Base-by-base conservation (phyloP, 164 flowering plant genomes). In the Vitis cinerea region DNA sequence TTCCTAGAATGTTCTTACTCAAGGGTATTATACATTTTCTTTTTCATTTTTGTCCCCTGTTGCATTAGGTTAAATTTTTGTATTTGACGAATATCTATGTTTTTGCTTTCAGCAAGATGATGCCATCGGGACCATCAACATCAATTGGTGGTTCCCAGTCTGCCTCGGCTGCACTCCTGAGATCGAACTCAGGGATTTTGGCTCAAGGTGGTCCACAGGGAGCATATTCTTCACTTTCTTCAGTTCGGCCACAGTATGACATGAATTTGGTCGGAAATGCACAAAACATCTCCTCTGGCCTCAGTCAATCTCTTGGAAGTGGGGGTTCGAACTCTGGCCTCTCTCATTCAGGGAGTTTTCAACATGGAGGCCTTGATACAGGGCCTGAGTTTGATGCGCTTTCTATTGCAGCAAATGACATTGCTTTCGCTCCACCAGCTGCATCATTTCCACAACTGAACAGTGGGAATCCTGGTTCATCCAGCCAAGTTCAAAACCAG, bases 371-470 rank as follows among this genome's bases (percentile, higher is more conserved):
- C 29, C 77, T 88, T 23, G 93, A 87, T 65, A 72, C 79, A 15
- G 97, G 94, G 47, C 88, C 92, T 4, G 97, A 92, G 77, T 73
- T 91, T 11, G 97, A 89, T 78, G 89, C 97, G 11, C 90, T 87
- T 64, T 85, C 97, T 7, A 58, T 61, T 65, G 84, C 83, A 30
- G 90, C 87, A 49, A 90, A 84, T 74, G 93, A 89, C 19, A 78
- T 91, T 92, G 84, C 82, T 57, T 87, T 84, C 68, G 77, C 76
- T 17, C 75, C 86, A 52, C 66, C 90, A 4, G 76, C 44, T 37
- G 44, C 86, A 2, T 77, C 90, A 3, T 88, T 80, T 69, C 75
- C 71, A 10, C 75, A 78, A 9, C 67, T 92, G 6, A 86, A 84
- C 54, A 68, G 79, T 75, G 77, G 57, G 11, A 85, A 82, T 61